phyloP scores from a whole-genome alignment of 2,329 filamentous ascomycete species.

The Fusarium duplospermum region DNA sequence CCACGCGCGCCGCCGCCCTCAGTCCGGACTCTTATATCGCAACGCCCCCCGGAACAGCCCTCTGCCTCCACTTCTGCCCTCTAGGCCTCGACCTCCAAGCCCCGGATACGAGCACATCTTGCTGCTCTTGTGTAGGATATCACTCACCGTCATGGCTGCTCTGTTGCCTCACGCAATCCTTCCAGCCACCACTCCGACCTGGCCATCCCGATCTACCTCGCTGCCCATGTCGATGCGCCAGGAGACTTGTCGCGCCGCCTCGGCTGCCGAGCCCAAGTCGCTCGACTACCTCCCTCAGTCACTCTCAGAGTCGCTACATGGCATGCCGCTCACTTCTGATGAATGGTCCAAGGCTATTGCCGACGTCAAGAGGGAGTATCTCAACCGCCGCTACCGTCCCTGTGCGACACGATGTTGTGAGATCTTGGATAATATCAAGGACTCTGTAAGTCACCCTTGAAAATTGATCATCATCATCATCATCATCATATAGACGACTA shows the following conservation, averaged over 20 bases:
- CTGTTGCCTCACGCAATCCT: constrained; percentile 30
- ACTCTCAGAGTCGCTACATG: constrained; percentile 38
- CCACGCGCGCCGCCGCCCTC: constrained; percentile 33
- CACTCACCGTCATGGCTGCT: constrained; percentile 30
- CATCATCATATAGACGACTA: constrained; percentile 13
- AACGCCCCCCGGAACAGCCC: constrained; percentile 33
- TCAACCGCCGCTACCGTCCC: constrained; percentile 62
- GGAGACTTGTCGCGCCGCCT: constrained; percentile 19
- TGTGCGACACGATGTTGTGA: constrained; percentile 66
- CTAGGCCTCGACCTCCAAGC: constrained; percentile 6
- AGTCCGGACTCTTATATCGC: constrained; percentile 40
- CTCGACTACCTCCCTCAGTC: constrained; percentile 27
- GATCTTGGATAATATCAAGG: constrained; percentile 61
- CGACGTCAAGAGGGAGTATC: constrained; percentile 66
- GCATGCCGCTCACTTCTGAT: constrained; percentile 56
- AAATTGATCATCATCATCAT: neutral
- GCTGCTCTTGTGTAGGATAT: constrained; percentile 4
- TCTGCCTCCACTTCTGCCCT: constrained; percentile 21
- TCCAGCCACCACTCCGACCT: constrained; percentile 24
- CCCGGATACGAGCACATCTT: constrained; percentile 7
- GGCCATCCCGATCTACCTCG: constrained; percentile 23
- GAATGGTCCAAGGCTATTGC: constrained; percentile 65
- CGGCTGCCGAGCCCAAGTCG: constrained; percentile 9
- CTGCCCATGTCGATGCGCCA: constrained; percentile 28
- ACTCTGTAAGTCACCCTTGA: constrained; percentile 52